Conservation (phyloP, 2,329 filamentous ascomycete species). For the Penicillium sclerotigenum region DNA sequence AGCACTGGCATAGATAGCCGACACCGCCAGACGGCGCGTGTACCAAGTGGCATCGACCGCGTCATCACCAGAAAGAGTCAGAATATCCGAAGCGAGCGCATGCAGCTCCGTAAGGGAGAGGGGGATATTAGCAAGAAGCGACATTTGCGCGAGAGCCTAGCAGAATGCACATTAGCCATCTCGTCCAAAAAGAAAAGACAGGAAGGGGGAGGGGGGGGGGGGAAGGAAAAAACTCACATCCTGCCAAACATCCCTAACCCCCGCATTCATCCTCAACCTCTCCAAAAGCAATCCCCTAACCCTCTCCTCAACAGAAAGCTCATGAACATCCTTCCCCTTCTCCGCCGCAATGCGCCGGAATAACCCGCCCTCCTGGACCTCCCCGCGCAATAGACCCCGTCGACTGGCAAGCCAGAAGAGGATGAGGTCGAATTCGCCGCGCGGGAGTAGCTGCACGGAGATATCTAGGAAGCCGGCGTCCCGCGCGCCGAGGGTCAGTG, state of each 20-base stretch:
- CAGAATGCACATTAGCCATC: conserved; percentile 2
- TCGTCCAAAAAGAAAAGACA: neutral
- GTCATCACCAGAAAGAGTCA: conserved; percentile 77
- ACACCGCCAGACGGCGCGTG: conserved; percentile 62
- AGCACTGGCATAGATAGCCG: conserved; percentile 68
- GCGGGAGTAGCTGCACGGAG: conserved; percentile 75
- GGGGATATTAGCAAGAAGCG: conserved; percentile 73
- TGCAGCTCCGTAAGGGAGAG: conserved; percentile 75
- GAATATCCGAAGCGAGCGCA: conserved; percentile 84
- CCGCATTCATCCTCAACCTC: conserved; percentile 69
- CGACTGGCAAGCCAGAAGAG: conserved; percentile 44
- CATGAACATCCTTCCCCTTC: conserved; percentile 14
- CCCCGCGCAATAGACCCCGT: conserved; percentile 36
- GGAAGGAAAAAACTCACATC: conserved; percentile 58
- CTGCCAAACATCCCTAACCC: conserved; percentile 76
- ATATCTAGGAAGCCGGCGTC: conserved; percentile 85
- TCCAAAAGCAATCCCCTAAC: conserved; percentile 72
- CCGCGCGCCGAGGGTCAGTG: conserved; percentile 73
- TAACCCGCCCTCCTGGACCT: conserved; percentile 31
- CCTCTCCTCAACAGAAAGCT: conserved; percentile 56
- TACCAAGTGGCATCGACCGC: conserved; percentile 89
- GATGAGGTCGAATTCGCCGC: conserved; percentile 77
- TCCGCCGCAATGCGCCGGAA: conserved; percentile 19
- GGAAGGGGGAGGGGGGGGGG: neutral
- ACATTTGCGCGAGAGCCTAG: conserved; percentile 85